Conservation (phyloP, 2,329 filamentous ascomycete species). For the Neofusicoccum kwambonambiense region DNA sequence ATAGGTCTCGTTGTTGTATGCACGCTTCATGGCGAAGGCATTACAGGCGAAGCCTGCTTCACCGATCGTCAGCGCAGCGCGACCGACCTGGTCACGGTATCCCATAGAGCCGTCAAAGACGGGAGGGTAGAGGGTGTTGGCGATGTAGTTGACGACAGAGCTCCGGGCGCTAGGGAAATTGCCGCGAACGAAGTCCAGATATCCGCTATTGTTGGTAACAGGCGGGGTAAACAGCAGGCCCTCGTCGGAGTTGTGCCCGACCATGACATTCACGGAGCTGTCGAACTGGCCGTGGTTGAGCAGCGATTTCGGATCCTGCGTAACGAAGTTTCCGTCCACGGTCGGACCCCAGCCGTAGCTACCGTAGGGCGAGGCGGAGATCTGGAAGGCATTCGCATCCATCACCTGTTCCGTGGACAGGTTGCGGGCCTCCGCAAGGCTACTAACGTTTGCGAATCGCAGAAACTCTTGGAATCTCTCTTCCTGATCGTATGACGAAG, state of each 20-base stretch:
- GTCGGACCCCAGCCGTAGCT: constrained; percentile 33
- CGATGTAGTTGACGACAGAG: constrained; percentile 41
- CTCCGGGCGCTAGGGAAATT: constrained; percentile 33
- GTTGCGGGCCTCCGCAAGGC: constrained; percentile 34
- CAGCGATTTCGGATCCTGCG: constrained; percentile 30
- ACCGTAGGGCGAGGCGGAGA: constrained; percentile 33
- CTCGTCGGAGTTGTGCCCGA: constrained; percentile 47
- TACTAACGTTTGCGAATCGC: constrained; percentile 32
- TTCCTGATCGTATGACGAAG: constrained; percentile 31
- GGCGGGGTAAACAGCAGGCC: constrained; percentile 37
- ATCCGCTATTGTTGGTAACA: constrained; percentile 20
- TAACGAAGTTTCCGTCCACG: constrained; percentile 35
- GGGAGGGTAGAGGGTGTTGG: constrained; percentile 50
- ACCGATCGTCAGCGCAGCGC: constrained; percentile 42
- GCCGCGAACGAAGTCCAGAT: constrained; percentile 27
- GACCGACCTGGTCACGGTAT: constrained; percentile 47
- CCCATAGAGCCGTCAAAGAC: constrained; percentile 47
- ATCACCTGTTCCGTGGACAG: constrained; percentile 33
- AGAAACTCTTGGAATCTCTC: constrained; percentile 32
- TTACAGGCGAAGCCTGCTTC: constrained; percentile 54
- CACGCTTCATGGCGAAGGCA: constrained; percentile 50
- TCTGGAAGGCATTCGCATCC: constrained; percentile 33
- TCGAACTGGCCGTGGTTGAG: constrained; percentile 39
- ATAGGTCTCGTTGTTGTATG: constrained; percentile 49
- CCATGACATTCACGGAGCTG: constrained; percentile 35